A percentile compares a stretch with the other conserved stretches of the same genome.
Evolutionary conservation across 148 eudicot genomes (phyloP).

Genomic region (Chenopodium album): DNA sequence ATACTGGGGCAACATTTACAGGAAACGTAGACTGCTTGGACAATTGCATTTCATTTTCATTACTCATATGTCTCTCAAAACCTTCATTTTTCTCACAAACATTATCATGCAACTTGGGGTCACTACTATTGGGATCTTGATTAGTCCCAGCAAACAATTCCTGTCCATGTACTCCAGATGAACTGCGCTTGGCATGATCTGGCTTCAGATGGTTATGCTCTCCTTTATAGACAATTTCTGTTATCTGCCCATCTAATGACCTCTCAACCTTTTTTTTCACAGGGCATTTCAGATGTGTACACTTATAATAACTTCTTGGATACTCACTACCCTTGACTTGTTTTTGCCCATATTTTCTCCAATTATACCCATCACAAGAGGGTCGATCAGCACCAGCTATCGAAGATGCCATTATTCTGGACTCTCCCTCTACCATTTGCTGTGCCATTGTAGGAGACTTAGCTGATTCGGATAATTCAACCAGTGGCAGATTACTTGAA

Average conservation of each 20-base stretch:
- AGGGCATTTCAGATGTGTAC: conserved; percentile 75
- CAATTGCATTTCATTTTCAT: conserved; percentile 29
- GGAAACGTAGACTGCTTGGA: neutral
- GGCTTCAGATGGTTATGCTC: conserved; percentile 89
- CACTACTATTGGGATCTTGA: conserved; percentile 30
- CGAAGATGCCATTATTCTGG: conserved; percentile 24
- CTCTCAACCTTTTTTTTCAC: conserved; percentile 87
- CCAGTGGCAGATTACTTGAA: conserved; percentile 22
- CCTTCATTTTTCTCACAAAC: conserved; percentile 32
- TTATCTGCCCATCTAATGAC: conserved; percentile 67
- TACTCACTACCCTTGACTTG: conserved; percentile 98
- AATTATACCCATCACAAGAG: conserved; percentile 81
- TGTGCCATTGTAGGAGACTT: conserved; percentile 32
- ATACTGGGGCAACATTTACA: conserved; percentile 18
- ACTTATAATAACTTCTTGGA: conserved; percentile 87
- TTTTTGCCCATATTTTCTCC: conserved; percentile 97
- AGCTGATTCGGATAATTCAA: conserved; percentile 28
- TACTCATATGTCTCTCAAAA: conserved; percentile 28
- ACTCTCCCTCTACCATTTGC: conserved; percentile 36
- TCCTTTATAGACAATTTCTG: conserved; percentile 89
- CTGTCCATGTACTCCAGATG: conserved; percentile 37
- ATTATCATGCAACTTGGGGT: conserved; percentile 24
- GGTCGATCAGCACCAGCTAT: conserved; percentile 41
- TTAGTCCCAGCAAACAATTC: conserved; percentile 29
- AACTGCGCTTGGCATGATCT: conserved; percentile 44